Base-by-base conservation (phyloP, 192 early-diverging fungal genomes). In the Entomortierella lignicola region DNA sequence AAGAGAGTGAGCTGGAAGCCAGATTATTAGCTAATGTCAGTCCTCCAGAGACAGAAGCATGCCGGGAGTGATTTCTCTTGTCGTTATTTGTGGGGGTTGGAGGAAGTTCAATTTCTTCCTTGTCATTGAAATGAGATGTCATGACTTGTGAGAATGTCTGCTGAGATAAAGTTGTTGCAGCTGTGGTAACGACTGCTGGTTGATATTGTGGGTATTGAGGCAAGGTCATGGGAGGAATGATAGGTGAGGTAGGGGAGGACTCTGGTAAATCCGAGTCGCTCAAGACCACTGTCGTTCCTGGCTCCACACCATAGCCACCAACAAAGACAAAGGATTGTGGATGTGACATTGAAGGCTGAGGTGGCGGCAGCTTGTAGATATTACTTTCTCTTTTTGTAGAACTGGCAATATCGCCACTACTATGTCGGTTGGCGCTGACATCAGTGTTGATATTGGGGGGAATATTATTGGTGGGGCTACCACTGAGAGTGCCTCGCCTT, bases 321-420 rank as follows among this genome's bases (percentile, higher is more conserved):
- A 69, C 66, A 60, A 69, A 39, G 2, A 69, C 56, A 53, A 69
- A 69, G 4, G 66, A 68, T 25, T 55, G 56, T 41, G 51, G 32
- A 0, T 18, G n/a, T 21, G 32, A 13, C 10, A 37, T 37, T 12
- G 63, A 64, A 20, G 63, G 63, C 10, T 52, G 51, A 20, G 32
- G 60, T 4, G 44, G 7, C 4, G 54, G 39, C 6, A 34, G 64
- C 10, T 66, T 26, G 7, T 66, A 50, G 25, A n/a, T 8, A 15
- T n/a, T n/a, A n/a, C n/a, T n/a, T n/a, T n/a, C n/a, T n/a, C 37
- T 66, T 26, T 34, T 2, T 1, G 13, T 63, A 23, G 4, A 12
- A 37, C 5, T n/a, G 8, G 18, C n/a, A 39, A 6, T 41, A 4
- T 65, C 34, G 55, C 0, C 18, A 42, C 15, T 31, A 11, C 39